Evolutionary conservation across 176 grass and related monocot species (phyloP), one percentile per base, ranked within the genome.

Genomic region (Bolboschoenus planiculmis): DNA sequence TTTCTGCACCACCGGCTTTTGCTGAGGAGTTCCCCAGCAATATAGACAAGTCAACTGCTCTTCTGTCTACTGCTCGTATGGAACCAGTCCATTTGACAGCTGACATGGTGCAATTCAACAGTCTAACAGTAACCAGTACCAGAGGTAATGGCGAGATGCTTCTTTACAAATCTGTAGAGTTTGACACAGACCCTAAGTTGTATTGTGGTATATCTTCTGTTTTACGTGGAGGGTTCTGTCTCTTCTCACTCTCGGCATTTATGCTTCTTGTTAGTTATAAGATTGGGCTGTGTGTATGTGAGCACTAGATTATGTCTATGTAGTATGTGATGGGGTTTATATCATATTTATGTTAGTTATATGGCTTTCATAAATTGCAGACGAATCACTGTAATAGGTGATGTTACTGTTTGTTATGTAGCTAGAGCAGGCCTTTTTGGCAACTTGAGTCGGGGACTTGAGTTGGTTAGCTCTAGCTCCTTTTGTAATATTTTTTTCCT

Each of bases 1-100:
- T 98, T 78, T 88, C 92, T 10, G 87, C 89, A 8, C 95, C 95
- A 3, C 92, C 95, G 30, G 95, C 95, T 75, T 91, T 95, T 87
- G 95, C 95, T 21, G 79, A 84, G 31, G 95, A 98, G 73, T 83
- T 84, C 81, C 90, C 85, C 0, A 42, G 70, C 57, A 83, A 84
- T 53, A 64, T 84, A 36, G 23, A 20, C 40, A 92, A 97, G 51
- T 86, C 89, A 55, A 67, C 71, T 44, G 83, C 86, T 83, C 83
- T 84, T 23, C 80, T 92, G 27, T 73, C 89, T 78, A 82, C 58
- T 16, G 62, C 70, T 15, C 77, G 73, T 31, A 44, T 82, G 39
- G 79, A 89, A 46, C 72, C 91, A n/a, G n/a, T 91, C 40, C 89
- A 36, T 68, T 48, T 97, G 4, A 86, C 93, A 14, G 83, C 46